Evolutionary conservation across 345 rosid species (phyloP), one percentile per base, ranked within the genome.

Genomic region (Capsella bursapastoris): DNA sequence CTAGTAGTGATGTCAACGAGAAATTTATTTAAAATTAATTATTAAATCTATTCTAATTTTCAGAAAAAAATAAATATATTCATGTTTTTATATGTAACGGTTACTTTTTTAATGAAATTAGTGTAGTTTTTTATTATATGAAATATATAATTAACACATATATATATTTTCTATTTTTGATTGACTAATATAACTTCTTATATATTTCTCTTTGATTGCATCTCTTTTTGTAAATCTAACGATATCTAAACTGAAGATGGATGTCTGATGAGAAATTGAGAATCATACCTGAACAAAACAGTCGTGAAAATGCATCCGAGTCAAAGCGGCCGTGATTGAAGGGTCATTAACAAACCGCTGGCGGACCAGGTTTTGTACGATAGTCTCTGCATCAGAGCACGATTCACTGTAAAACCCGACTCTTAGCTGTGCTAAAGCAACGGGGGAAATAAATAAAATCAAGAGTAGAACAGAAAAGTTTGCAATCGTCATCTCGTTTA

Each of bases 261-360:
- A 64, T 43, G 44, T 5, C 18, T 28, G 34, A 38, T 53, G 7
- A 55, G 53, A 31, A 43, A 22, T 27, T 53, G 7, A 55, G 53
- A 31, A 43, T 10, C 31, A 13, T 37, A 77, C 72, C 80, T 22
- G 41, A 41, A 77, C 80, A 57, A 77, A 77, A 49, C 80, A 77
- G 61, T 77, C 80, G 12, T 77, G 80, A 70, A 77, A 77, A 63
- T 77, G 80, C 80, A 77, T 77, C 37, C 80, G 41, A 49, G 76
- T 70, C 57, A 77, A 70, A n/a, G 76, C 71, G 2, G 80, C 80
- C 0, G 80, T 70, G 66, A 77, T 29, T 12, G 80, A 28, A 40
- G 37, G 67, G 55, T 77, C 80, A 48, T 5, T 2, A 29, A 4
- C 60, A 14, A 77, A 77, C 38, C 66, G 66, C 11, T 57, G n/a